A percentile compares a stretch with the other conserved stretches of the same genome.
Evolutionary conservation across 2,329 filamentous ascomycete species (phyloP).

Genomic region (Amauroascus niger): DNA sequence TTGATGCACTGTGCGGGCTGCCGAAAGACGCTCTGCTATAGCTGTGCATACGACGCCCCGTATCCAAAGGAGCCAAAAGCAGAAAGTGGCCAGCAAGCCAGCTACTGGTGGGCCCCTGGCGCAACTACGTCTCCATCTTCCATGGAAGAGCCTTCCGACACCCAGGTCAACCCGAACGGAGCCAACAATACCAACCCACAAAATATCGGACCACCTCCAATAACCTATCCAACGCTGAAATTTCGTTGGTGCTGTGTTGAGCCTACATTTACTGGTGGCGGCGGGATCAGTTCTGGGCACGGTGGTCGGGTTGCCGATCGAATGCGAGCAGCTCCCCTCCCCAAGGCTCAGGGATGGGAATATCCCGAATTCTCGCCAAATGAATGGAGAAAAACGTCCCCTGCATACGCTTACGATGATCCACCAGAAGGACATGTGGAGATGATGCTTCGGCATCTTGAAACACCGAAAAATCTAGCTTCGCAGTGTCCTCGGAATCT

Average conservation of each 20-base stretch:
- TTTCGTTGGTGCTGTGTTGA: conserved; percentile 53
- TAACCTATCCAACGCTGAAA: conserved; percentile 42
- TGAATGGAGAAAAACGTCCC: conserved; percentile 35
- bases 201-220: conserved; percentile 28
- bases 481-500: conserved; percentile 47
- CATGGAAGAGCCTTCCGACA: conserved; percentile 45
- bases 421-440: conserved; percentile 34
- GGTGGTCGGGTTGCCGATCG: conserved; percentile 46
- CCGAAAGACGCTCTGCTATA: conserved; percentile 50
- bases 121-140: conserved; percentile 46
- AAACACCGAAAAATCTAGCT: conserved; percentile 37
- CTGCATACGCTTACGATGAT: conserved; percentile 34
- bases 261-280: conserved; percentile 50
- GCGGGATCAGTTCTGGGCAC: conserved; percentile 49
- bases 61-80: conserved; percentile 34
- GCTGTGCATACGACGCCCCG: conserved; percentile 48
- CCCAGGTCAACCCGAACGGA: conserved; percentile 12
- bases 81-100: conserved; percentile 22
- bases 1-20: conserved; percentile 54
- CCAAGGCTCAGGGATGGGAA: conserved; percentile 46
- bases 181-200: conserved; percentile 21
- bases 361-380: conserved; percentile 44
- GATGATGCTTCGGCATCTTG: conserved; percentile 41
- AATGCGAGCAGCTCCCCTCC: conserved; percentile 48
- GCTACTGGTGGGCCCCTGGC: conserved; percentile 53